Evolutionary conservation across 768 basidiomycete genomes (phyloP).

Genomic region (Psilocybe cubensis): DNA sequence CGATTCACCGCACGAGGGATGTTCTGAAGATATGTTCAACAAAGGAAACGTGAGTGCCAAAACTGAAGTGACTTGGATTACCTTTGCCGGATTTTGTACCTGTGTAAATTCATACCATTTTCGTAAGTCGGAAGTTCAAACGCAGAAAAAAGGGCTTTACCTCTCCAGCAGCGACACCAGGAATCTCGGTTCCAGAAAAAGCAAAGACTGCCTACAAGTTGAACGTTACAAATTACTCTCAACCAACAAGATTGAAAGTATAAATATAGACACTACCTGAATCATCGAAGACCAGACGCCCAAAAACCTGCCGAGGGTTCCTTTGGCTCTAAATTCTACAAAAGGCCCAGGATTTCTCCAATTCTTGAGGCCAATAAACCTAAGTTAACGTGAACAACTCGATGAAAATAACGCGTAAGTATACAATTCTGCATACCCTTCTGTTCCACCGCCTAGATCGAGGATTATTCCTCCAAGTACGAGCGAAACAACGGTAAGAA

Average conservation of each 20-base stretch:
- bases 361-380: constrained; percentile 42
- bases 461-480: constrained; percentile 53
- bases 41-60: background rate
- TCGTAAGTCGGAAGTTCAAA: no score
- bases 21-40: constrained; percentile 10
- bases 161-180: constrained; percentile 21
- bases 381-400: constrained; percentile 15
- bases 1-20: constrained; percentile 22
- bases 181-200: constrained; percentile 21
- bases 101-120: background rate
- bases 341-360: constrained; percentile 36
- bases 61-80: background rate
- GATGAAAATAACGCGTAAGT: background rate
- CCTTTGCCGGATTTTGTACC: constrained; percentile 18
- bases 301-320: constrained; percentile 15
- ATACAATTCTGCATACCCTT: constrained; percentile 18
- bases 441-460: constrained; percentile 52
- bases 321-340: constrained; percentile 21
- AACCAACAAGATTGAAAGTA: background rate
- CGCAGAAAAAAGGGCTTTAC: constrained; percentile 6
- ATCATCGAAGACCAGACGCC: constrained; percentile 20
- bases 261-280: constrained; percentile 4
- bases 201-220: constrained; percentile 20
- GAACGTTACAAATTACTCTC: background rate
- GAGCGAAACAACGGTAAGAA: constrained; percentile 42